Evolutionary conservation across 345 rosid genomes (phyloP).

Genomic region (Pistacia vera): DNA sequence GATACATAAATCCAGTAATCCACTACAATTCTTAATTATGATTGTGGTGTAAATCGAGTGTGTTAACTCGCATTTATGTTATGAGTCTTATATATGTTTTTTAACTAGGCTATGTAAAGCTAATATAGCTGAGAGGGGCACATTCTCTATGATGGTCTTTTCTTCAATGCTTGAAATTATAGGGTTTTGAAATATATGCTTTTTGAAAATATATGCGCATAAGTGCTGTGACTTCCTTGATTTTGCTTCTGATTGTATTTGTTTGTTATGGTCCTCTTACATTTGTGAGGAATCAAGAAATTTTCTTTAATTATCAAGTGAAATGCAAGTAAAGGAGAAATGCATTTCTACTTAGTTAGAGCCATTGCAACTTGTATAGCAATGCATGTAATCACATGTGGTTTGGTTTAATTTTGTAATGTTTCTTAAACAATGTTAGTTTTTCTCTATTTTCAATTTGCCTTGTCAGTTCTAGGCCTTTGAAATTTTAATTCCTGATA

Average conservation of each 20-base stretch:
- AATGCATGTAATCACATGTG: not conserved
- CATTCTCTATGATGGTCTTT: not conserved
- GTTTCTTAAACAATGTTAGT: not conserved
- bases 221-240: too few species aligned
- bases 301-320: not conserved
- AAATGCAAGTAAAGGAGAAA: not conserved
- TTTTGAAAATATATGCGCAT: too few species aligned
- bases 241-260: not conserved
- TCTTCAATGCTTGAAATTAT: not conserved
- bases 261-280: not conserved
- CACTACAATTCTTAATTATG: not conserved
- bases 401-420: not conserved
- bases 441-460: not conserved
- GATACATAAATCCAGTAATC: not conserved
- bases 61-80: too few species aligned
- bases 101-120: too few species aligned
- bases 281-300: not conserved
- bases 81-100: too few species aligned
- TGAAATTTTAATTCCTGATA: not conserved
- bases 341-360: not conserved
- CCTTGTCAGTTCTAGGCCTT: not conserved
- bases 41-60: too few species aligned
- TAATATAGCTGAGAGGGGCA: too few species aligned
- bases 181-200: not conserved
- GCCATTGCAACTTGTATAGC: not conserved